These are phyloP conservation scores for Diddensiella transvaalensis DNA, from an alignment of 805 yeast species.

Conservation along the genomic window DNA sequence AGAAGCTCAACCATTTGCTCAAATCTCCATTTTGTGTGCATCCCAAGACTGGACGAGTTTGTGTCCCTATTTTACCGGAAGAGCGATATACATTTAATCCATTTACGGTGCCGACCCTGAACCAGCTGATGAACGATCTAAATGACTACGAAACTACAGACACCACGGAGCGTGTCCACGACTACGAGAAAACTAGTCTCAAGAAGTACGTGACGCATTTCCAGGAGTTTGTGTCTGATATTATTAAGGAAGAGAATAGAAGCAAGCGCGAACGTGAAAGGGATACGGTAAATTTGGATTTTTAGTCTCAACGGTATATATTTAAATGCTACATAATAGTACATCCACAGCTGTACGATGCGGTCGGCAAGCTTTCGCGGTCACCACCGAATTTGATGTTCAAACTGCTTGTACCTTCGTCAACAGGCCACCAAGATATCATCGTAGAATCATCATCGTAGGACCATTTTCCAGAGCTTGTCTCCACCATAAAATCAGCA, in stretches of 20 bases:
- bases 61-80: constrained; percentile 64
- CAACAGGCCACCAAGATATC: constrained; percentile 65
- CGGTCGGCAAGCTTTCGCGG: neutral
- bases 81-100: constrained; percentile 63
- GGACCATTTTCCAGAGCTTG: constrained; percentile 55
- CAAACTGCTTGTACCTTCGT: constrained; percentile 11
- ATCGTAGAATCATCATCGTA: constrained; percentile 51
- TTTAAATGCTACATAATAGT: constrained; percentile 11
- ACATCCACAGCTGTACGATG: constrained; percentile 15
- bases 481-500: constrained; percentile 43
- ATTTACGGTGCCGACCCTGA: constrained; percentile 69
- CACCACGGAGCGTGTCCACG: constrained; percentile 31
- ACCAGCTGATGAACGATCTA: constrained; percentile 59
- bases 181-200: constrained; percentile 63
- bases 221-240: constrained; percentile 53
- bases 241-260: constrained; percentile 50
- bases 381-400: neutral
- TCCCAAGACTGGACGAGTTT: constrained; percentile 91
- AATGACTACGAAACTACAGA: constrained; percentile 37
- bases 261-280: constrained; percentile 43
- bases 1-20: constrained; percentile 82
- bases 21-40: constrained; percentile 97
- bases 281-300: constrained; percentile 24
- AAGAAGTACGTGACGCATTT: constrained; percentile 69
- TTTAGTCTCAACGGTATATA: constrained; percentile 11